Conservation (phyloP, 1,284 basidiomycete genomes). For the Coniferiporia weirii region DNA sequence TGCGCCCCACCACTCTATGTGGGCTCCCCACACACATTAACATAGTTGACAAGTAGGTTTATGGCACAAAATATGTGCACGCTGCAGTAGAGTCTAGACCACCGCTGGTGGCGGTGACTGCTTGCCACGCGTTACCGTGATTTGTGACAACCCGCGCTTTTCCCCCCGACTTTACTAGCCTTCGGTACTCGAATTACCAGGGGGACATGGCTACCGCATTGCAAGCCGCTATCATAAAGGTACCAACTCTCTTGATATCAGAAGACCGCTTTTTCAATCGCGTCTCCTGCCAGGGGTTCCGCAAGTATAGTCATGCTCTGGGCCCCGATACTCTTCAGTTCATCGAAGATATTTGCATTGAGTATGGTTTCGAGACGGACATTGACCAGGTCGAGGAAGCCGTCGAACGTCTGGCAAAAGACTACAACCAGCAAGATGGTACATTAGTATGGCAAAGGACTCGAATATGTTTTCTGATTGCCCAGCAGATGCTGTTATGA, state of each 20-base stretch:
- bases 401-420: constrained; percentile 78
- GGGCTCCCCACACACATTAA: too few species aligned
- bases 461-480: constrained; percentile 9
- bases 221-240: constrained; percentile 64
- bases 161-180: too few species aligned
- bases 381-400: constrained; percentile 62
- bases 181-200: too few species aligned
- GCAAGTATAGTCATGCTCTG: constrained; percentile 79
- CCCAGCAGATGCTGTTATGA: constrained; percentile 69
- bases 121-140: too few species aligned
- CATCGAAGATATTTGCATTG: constrained; percentile 61
- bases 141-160: too few species aligned
- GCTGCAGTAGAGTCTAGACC: too few species aligned
- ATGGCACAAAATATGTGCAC: too few species aligned
- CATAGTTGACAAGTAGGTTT: too few species aligned
- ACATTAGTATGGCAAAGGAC: constrained; percentile 21
- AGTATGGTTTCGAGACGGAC: constrained; percentile 62
- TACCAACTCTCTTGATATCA: constrained; percentile 23
- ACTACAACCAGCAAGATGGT: constrained; percentile 93
- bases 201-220: constrained; percentile 35
- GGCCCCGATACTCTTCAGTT: constrained; percentile 69
- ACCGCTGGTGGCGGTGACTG: too few species aligned
- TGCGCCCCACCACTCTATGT: too few species aligned
- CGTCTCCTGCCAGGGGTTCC: constrained; percentile 58
- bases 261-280: neutral